Evolutionary conservation across 2,329 filamentous ascomycete species (phyloP), one percentile per base, ranked within the genome.

Genomic region (Sporothrix variecibatus): DNA sequence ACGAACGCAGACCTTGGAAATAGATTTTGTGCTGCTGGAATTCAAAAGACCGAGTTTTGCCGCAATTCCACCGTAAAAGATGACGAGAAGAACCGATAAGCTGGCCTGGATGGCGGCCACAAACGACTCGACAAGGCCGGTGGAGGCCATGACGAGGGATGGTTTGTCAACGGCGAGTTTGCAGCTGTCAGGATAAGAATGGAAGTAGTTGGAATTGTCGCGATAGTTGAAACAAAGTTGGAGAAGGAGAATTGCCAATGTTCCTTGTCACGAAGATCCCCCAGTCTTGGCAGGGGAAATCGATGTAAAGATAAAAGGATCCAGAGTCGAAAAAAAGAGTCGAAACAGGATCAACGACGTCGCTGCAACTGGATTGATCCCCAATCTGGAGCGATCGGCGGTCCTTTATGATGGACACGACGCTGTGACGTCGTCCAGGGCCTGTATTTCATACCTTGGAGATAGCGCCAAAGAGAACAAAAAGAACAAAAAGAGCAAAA

Each of bases 1-100:
- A 46, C 83, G 82, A 20, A 86, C 84, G 75, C 84, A 86, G 5
- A 86, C 79, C 53, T 84, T 83, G 53, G 85, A 86, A 34, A 87
- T 82, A 46, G 83, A 79, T 74, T 83, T 84, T 34, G 84, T 80
- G 53, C 78, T 81, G 3, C 73, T 64, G 31, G 79, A 76, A 51
- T 81, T 80, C 5, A 87, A 80, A 2, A 87, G 78, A 3, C 80
- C 79, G 43, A 83, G 79, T 51, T 80, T 79, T 0, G 83, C 83
- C 0, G 85, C 83, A 6, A 85, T 51, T 17, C 80, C 82, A 20
- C 85, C 85, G 73, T 85, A 85, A 26, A 76, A 80, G 31, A 87
- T 84, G 31, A 85, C 84, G 2, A 87, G 81, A 3, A 87, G 80
- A 1, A 86, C 85, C 0, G 85, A 86, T 38, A 86, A 77, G 68